A percentile compares a stretch with the other conserved stretches of the same genome.
Conservation (phyloP, 306 rosid genomes). For the Cucurbita argyrosperma region DNA sequence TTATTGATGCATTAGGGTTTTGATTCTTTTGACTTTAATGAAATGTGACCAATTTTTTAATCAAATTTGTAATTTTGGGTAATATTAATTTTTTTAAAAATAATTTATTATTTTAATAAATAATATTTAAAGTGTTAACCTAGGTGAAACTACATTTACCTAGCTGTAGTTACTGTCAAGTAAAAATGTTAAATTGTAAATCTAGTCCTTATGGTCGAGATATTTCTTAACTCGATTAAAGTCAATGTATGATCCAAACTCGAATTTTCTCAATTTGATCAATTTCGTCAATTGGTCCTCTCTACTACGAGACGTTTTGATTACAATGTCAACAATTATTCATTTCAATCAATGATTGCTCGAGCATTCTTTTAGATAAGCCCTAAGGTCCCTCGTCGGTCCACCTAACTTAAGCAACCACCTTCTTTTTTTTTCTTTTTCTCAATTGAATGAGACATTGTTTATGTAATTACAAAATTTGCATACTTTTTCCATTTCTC, state of each 20-base stretch:
- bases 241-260: not conserved
- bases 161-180: no score
- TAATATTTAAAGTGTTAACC: not conserved
- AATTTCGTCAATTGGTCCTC: not conserved
- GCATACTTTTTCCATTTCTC: not conserved
- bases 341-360: not conserved
- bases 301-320: not conserved
- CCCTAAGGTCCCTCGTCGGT: not conserved
- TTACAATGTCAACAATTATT: not conserved
- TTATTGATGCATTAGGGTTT: not conserved
- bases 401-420: not conserved
- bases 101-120: not conserved
- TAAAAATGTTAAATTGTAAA: no score
- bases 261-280: not conserved
- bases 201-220: no score
- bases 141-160: no score
- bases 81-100: not conserved
- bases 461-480: not conserved
- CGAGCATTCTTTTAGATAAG: not conserved
- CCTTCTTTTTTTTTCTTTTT: not conserved
- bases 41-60: not conserved
- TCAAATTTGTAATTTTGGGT: not conserved
- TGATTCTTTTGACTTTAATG: not conserved
- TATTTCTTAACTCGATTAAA: no score
- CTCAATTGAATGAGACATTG: constrained; percentile 3